phyloP scores from a whole-genome alignment of 345 rosid genomes.

The Heritiera fomes region DNA sequence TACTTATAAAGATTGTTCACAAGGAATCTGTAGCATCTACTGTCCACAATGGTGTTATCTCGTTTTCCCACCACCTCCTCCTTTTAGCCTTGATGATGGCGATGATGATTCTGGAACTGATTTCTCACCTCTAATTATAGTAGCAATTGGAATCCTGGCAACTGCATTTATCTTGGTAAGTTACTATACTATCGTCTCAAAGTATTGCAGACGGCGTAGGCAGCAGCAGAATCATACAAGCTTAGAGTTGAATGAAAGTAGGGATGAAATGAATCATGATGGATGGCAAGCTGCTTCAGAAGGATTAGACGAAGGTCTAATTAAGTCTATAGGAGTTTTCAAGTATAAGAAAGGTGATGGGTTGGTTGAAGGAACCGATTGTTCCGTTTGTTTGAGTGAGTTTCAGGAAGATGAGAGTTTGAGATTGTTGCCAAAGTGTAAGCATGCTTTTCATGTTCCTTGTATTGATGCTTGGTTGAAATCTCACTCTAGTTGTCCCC shows the following conservation, averaged over 20 bases:
- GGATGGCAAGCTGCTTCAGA: slow-evolving; percentile 16
- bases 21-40: slow-evolving; percentile 70
- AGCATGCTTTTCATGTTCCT: slow-evolving; percentile 82
- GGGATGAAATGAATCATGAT: slow-evolving; percentile 13
- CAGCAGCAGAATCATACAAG: not conserved
- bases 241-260: slow-evolving; percentile 17
- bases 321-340: slow-evolving; percentile 56
- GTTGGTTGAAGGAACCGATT: slow-evolving; percentile 57
- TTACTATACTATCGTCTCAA: slow-evolving; percentile 75
- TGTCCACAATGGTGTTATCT: slow-evolving; percentile 89
- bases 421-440: slow-evolving; percentile 69
- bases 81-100: slow-evolving; percentile 24
- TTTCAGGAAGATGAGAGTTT: slow-evolving; percentile 71
- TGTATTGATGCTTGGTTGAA: slow-evolving; percentile 87
- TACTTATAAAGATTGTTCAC: slow-evolving; percentile 74
- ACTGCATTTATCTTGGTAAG: slow-evolving; percentile 70
- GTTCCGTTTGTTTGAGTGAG: slow-evolving; percentile 77
- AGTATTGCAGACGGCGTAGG: slow-evolving; percentile 48
- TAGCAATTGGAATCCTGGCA: slow-evolving; percentile 65
- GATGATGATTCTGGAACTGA: slow-evolving; percentile 38
- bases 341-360: slow-evolving; percentile 59
- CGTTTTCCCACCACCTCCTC: slow-evolving; percentile 78
- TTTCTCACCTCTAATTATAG: slow-evolving; percentile 75
- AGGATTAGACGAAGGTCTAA: slow-evolving; percentile 61
- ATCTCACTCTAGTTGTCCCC: slow-evolving; percentile 83